Evolutionary conservation across 257 asterid genomes (phyloP), one percentile per base, ranked within the genome.

Genomic region (Orobanche coerulescens): DNA sequence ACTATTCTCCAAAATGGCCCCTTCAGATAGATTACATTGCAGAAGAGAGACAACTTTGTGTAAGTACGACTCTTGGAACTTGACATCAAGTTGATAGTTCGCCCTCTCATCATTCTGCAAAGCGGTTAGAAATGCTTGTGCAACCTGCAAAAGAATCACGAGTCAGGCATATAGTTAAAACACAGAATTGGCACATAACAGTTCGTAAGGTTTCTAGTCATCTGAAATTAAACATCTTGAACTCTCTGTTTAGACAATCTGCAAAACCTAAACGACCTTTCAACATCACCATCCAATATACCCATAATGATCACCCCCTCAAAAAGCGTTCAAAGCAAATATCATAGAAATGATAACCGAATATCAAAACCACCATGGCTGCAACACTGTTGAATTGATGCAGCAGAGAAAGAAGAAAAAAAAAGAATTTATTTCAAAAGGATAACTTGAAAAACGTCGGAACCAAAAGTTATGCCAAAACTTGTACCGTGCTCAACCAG

Each of bases 81-180:
- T 93, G 76, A 89, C 92, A 73, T 93, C 98, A 57, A 89, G 95
- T 69, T 93, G 97, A 76, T 83, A 81, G 70, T 85, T 93, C 50
- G 90, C 95, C 79, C 97, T 86, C 76, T 93, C 98, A 83, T 93
- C 97, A 74, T 84, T 88, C 81, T 82, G 97, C 73, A 93, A 70
- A 50, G 97, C 97, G 65, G 89, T 82, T 71, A 93, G 71, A 80
- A 93, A 93, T 10, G 82, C 82, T 49, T 73, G 90, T 13, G 98
- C 95, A 66, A 93, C 98, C 98, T 92, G 81, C 74, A 75, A 72
- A 80, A 58, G 40, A 37, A 64, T 39, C 34, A 48, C 43, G 47
- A 20, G 2, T 39, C 26, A 64, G 52, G 53, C 14, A 49, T 3
- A 58, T n/a, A 71, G 2, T 0, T 24, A 33, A 4, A 34, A 55